A percentile compares a stretch with the other conserved stretches of the same genome.
These are phyloP conservation scores for Calonectria hongkongensis DNA, from an alignment of 2,329 filamentous ascomycete species.

Conservation along the genomic window DNA sequence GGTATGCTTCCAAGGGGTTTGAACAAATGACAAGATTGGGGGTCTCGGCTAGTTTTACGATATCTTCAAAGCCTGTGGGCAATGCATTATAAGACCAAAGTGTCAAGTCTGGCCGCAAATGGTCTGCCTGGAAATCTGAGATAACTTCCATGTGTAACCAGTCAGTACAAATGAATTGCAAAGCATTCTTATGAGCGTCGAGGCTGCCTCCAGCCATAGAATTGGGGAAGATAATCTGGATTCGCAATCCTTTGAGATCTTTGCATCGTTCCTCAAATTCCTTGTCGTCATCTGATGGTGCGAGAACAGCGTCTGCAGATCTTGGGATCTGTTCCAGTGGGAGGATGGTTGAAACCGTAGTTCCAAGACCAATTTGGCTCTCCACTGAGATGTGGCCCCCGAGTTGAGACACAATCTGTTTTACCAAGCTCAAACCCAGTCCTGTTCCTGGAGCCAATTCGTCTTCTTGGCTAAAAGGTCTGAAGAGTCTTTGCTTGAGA, in stretches of 20 bases:
- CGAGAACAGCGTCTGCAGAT: neutral
- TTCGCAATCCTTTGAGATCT: neutral
- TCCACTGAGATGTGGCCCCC: slow-evolving; percentile 75
- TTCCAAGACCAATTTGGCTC: slow-evolving; percentile 63
- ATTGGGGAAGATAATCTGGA: neutral
- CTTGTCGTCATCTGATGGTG: slow-evolving; percentile 47
- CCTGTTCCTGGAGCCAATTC: slow-evolving; percentile 76
- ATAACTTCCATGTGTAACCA: slow-evolving; percentile 15
- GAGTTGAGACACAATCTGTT: slow-evolving; percentile 74
- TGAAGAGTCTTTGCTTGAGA: slow-evolving; percentile 75
- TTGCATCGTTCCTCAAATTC: slow-evolving; percentile 11
- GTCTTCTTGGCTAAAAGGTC: slow-evolving; percentile 79
- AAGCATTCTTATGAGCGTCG: neutral
- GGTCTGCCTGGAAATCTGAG: neutral
- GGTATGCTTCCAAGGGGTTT: slow-evolving; percentile 57
- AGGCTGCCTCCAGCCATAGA: neutral
- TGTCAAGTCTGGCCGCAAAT: neutral
- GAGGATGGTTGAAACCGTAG: slow-evolving; percentile 59
- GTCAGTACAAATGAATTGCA: neutral
- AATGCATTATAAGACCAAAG: slow-evolving; percentile 19
- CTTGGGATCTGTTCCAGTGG: slow-evolving; percentile 44
- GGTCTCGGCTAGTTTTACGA: neutral
- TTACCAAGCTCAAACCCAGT: slow-evolving; percentile 79
- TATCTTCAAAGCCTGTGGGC: neutral
- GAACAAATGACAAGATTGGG: slow-evolving; percentile 59